A percentile compares a stretch with the other conserved stretches of the same genome.
These are phyloP conservation scores for Leccinum uliginosum DNA, from an alignment of 768 basidiomycete genomes.

Conservation along the genomic window DNA sequence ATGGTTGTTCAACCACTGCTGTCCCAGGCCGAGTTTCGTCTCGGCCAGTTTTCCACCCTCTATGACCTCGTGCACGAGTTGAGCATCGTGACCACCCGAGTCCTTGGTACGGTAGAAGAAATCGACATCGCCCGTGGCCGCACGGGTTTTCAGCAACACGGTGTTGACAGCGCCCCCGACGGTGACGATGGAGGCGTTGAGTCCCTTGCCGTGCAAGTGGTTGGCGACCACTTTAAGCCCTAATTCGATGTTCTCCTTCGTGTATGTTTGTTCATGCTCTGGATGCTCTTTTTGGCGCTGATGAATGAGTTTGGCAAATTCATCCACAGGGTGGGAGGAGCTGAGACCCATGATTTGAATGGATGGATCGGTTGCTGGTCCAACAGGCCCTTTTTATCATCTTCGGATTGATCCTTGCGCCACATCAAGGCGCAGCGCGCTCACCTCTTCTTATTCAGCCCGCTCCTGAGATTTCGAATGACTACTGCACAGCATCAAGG, in stretches of 20 bases:
- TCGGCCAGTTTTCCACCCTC: neutral
- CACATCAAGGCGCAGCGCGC: neutral
- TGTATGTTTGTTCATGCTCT: constrained; percentile 1
- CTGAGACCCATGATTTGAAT: neutral
- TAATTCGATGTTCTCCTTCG: constrained; percentile 3
- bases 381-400: neutral
- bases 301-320: neutral
- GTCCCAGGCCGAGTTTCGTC: neutral
- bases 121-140: constrained; percentile 9
- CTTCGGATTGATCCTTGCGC: neutral
- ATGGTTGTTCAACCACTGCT: constrained; percentile 11
- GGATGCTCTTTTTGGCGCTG: neutral
- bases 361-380: neutral
- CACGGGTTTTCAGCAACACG: constrained; percentile 2
- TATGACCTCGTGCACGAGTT: neutral
- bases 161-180: constrained; percentile 11
- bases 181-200: constrained; percentile 3
- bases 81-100: neutral
- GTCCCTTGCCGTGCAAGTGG: neutral
- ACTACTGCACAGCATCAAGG: neutral
- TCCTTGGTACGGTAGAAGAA: constrained; percentile 9
- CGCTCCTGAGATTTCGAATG: neutral
- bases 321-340: neutral
- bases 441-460: neutral
- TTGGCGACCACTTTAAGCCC: constrained; percentile 3